Conservation (phyloP, 1,139 yeast species). For the Arxiozyma bovina region DNA sequence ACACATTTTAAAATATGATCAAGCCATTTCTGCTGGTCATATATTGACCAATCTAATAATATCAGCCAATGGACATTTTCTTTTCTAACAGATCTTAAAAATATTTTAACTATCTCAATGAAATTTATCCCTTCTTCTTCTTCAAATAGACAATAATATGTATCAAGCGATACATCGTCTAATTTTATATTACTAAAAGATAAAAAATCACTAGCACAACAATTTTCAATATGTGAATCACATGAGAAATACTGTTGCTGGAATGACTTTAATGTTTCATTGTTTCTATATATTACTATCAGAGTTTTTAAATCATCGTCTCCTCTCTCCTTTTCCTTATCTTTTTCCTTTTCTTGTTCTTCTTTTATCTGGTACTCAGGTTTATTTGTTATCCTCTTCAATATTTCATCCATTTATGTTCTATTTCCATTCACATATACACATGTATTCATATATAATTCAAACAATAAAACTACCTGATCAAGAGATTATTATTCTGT, state of each 20-base stretch:
- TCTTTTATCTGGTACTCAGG: not conserved
- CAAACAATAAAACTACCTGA: too few relatives aligned
- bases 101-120: not conserved
- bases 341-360: not conserved
- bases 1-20: slow-evolving; percentile 3
- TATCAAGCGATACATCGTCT: not conserved
- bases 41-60: slow-evolving; percentile 17
- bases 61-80: slow-evolving; percentile 12
- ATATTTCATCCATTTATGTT: not conserved
- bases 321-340: not conserved
- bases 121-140: not conserved
- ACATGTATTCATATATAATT: too few relatives aligned
- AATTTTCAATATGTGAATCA: not conserved
- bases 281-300: not conserved
- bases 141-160: not conserved
- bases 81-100: not conserved
- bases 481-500: too few relatives aligned
- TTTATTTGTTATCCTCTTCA: not conserved
- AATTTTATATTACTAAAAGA: not conserved
- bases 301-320: not conserved
- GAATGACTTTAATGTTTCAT: not conserved
- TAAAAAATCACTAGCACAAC: not conserved
- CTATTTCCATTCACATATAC: not conserved
- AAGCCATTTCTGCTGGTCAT: slow-evolving; percentile 16
- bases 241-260: not conserved